These are phyloP conservation scores for Ascomycota sp. DNA, from an alignment of 2,329 filamentous ascomycete genomes.

Conservation along the genomic window DNA sequence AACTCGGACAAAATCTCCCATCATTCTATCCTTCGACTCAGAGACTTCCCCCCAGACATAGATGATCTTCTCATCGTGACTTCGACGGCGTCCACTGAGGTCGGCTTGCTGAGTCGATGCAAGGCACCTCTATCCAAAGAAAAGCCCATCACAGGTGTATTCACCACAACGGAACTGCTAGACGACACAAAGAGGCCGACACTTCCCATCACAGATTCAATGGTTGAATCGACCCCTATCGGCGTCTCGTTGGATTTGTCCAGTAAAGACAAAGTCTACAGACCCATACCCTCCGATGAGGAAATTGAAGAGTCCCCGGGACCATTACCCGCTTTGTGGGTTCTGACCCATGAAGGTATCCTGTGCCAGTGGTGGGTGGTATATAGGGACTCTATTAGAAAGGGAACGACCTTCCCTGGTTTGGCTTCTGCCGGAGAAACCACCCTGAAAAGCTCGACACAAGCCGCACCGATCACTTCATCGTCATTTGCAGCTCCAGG, in stretches of 20 bases:
- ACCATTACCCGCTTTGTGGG: conserved; percentile 63
- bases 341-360: conserved; percentile 73
- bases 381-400: conserved; percentile 64
- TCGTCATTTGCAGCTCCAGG: conserved; percentile 9
- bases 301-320: conserved; percentile 58
- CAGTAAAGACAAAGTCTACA: conserved; percentile 50
- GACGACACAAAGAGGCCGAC: conserved; percentile 56
- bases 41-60: conserved; percentile 58
- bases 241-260: conserved; percentile 72
- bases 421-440: conserved; percentile 28
- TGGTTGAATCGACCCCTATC: conserved; percentile 50
- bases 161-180: conserved; percentile 47
- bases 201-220: conserved; percentile 41
- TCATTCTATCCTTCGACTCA: conserved; percentile 55
- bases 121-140: conserved; percentile 41
- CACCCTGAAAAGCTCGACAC: conserved; percentile 7
- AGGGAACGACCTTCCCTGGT: conserved; percentile 50
- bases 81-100: conserved; percentile 57
- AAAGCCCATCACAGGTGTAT: conserved; percentile 40
- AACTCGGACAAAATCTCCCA: conserved; percentile 44
- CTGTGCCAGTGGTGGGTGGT: conserved; percentile 78
- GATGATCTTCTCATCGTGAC: conserved; percentile 64
- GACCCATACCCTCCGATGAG: conserved; percentile 53
- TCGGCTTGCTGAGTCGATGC: conserved; percentile 57
- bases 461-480: conserved; percentile 9